Conservation (phyloP, 2,329 filamentous ascomycete species). For the Pyrenochaeta sp. region DNA sequence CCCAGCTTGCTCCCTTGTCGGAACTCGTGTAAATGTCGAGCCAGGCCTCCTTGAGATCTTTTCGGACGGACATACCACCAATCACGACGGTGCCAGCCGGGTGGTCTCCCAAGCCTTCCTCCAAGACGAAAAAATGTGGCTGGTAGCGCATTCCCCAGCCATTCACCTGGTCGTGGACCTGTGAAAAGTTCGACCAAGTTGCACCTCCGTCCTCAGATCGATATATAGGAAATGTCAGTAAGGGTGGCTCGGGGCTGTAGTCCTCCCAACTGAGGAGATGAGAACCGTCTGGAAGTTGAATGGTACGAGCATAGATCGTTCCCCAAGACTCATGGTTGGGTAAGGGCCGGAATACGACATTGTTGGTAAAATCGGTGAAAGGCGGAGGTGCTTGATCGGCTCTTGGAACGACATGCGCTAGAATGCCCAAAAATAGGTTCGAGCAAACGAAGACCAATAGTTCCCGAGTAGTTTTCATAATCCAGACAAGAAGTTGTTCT, state of each 20-base stretch:
- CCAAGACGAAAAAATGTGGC: conserved; percentile 1
- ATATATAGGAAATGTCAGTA: conserved; percentile 47
- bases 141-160: conserved; percentile 67
- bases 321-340: conserved; percentile 51
- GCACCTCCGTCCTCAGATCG: conserved; percentile 51
- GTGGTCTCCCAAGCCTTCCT: conserved; percentile 1
- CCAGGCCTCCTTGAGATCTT: conserved; percentile 55
- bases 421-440: neutral
- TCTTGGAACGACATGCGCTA: neutral
- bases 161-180: conserved; percentile 69
- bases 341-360: conserved; percentile 39
- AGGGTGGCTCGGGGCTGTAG: conserved; percentile 39
- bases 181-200: conserved; percentile 67
- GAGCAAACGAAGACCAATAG: neutral
- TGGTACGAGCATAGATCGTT: conserved; percentile 57
- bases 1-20: conserved; percentile 4
- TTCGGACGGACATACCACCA: conserved; percentile 55
- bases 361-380: conserved; percentile 21
- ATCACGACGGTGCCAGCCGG: conserved; percentile 25
- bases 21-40: conserved; percentile 7
- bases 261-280: conserved; percentile 60
- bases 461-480: neutral
- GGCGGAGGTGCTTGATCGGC: neutral
- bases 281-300: conserved; percentile 47
- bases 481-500: neutral